Conservation (phyloP, 1,284 basidiomycete species). For the Volvariella surrecta region DNA sequence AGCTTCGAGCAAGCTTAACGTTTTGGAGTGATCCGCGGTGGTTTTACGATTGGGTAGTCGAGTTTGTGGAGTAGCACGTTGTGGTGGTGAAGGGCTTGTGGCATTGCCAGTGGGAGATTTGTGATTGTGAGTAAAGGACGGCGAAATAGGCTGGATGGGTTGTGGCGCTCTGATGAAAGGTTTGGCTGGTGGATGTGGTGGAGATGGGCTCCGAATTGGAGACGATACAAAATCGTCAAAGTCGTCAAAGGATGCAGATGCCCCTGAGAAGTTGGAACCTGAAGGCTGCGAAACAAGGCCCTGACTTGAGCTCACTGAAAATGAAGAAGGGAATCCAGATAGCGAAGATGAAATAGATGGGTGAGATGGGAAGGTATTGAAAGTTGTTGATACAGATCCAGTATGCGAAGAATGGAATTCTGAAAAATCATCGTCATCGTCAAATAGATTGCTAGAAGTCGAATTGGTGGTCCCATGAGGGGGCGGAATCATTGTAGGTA, state of each 20-base stretch:
- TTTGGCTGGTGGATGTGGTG: constrained; percentile 36
- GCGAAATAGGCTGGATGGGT: constrained; percentile 3
- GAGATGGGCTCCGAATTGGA: constrained; percentile 28
- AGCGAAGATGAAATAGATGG: constrained; percentile 11
- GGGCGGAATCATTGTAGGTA: background rate
- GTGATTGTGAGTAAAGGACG: background rate
- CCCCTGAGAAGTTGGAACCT: constrained; percentile 1
- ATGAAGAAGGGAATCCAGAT: background rate
- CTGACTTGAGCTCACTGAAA: background rate
- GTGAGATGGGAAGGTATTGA: constrained; percentile 8
- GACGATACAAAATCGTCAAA: constrained; percentile 39
- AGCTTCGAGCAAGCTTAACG: constrained; percentile 43
- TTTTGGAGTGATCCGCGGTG: constrained; percentile 39
- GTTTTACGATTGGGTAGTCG: constrained; percentile 5
- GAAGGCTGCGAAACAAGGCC: background rate
- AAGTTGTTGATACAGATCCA: constrained; percentile 14
- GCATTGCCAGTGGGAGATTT: constrained; percentile 1
- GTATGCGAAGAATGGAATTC: constrained; percentile 24
- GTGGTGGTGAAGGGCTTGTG: constrained; percentile 1
- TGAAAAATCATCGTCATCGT: constrained; percentile 27
- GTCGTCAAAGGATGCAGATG: constrained; percentile 23
- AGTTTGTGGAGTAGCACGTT: constrained; percentile 4
- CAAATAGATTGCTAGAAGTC: constrained; percentile 9
- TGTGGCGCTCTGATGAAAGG: constrained; percentile 6
- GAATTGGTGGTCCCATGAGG: background rate